A percentile compares a stretch with the other conserved stretches of the same genome.
These are phyloP conservation scores for Misopates orontium DNA, from an alignment of 257 asterid species.

Conservation along the genomic window DNA sequence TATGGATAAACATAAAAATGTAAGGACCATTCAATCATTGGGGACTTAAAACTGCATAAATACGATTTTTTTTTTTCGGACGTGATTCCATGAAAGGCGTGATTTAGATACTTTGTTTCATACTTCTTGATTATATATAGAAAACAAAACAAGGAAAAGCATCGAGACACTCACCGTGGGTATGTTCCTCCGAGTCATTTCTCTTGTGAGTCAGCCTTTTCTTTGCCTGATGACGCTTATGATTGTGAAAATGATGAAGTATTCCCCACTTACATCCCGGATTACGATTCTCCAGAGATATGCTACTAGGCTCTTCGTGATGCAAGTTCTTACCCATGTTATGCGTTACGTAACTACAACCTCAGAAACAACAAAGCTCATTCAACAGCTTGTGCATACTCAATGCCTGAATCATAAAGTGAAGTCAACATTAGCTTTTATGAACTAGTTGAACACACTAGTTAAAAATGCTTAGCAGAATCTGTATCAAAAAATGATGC, in stretches of 20 bases:
- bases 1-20: background rate
- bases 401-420: conserved; percentile 15
- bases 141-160: background rate
- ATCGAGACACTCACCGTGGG: conserved; percentile 29
- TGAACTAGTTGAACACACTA: background rate
- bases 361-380: background rate
- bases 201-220: conserved; percentile 52
- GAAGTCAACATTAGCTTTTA: conserved; percentile 1
- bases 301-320: conserved; percentile 30
- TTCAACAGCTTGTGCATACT: background rate
- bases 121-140: too few species aligned
- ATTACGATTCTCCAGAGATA: conserved; percentile 37
- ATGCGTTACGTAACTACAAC: background rate
- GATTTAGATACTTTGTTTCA: background rate
- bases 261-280: conserved; percentile 67
- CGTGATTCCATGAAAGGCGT: background rate
- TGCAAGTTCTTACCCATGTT: conserved; percentile 47
- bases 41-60: background rate
- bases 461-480: background rate
- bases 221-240: conserved; percentile 48
- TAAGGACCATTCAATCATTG: background rate
- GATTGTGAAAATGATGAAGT: conserved; percentile 59
- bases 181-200: conserved; percentile 31
- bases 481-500: background rate
- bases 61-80: too few species aligned